Evolutionary conservation across 2,329 filamentous ascomycete species (phyloP), one percentile per base, ranked within the genome.

Genomic region (Cladosporium sphaerospermum): DNA sequence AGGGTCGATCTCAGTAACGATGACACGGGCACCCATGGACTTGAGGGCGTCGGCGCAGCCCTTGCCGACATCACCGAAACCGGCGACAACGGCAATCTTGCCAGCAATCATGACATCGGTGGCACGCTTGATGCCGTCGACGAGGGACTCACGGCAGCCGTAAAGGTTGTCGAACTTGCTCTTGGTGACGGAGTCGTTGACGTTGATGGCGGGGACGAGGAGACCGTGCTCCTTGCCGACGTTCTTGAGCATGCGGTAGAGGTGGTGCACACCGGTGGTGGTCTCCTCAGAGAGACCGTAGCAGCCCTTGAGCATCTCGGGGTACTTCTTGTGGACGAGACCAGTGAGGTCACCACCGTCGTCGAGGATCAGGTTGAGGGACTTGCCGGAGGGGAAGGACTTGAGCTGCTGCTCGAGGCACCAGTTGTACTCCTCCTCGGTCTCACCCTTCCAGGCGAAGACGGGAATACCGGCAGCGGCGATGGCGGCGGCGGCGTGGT

Each of bases 161-260:
- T 97, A 99, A 63, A 97, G 80, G 86, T 99, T 99, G 84, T 97
- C 93, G 75, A 99, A 99, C 84, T 99, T 99, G 78, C 90, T 96
- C 86, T 97, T 99, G 77, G 93, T 99, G 72, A 99, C 92, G 56
- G 88, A 91, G 85, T 99, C 92, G 81, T 99, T 97, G 82, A 99
- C 92, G 77, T 99, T 99, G 85, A 97, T 89, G 76, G 92, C 82
- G 64, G 93, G 93, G 63, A 96, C 88, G 59, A 96, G 86, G 62
- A 97, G 89, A 55, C 72, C 71, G 61, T 71, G 62, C 75, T 84
- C 81, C 73, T 83, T 82, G 66, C 88, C 85, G 83, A 93, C 69
- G 70, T 74, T 71, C 74, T 77, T 96, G 74, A 97, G 79, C 91
- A 96, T 96, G 72, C 85, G 84, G 88, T 97, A 99, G 58, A 99